Evolutionary conservation across 2,329 filamentous ascomycete species (phyloP), one percentile per base, ranked within the genome.

Genomic region (Colletotrichum shisoi): DNA sequence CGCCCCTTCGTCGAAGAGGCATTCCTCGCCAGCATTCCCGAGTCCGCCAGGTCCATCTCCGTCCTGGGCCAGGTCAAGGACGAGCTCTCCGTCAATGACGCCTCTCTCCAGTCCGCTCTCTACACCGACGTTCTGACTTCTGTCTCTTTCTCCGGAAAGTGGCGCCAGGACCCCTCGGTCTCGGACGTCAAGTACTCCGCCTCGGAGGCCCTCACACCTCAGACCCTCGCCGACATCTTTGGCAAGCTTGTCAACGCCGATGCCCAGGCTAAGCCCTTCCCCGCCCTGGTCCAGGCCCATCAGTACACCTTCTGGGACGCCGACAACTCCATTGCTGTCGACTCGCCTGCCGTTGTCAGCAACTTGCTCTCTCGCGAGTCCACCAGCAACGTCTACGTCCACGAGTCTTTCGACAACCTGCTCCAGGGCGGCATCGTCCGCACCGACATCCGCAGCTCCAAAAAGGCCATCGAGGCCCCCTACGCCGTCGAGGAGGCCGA

Each of bases 301-400:
- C 91, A 98, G 79, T 98, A 95, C 81, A 90, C 89, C 13, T 97
- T 99, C 85, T 98, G 94, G 93, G 92, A 97, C 72, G 77, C 91
- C 46, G 94, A 97, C 74, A 86, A 89, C 76, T 93, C 93, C 34
- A 79, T 83, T 1, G 85, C 90, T 58, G 83, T 85, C 58, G 82
- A 83, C 67, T 89, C 92, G 1, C 89, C 93, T 12, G 79, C 85
- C 24, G 85, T 82, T 44, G 75, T 89, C 34, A 84, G 85, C 70
- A 82, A 79, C 64, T 75, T 88, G 13, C 86, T 83, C 83, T 94
- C 89, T 84, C 89, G 90, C 83, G 93, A 86, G 77, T 91, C 81
- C 78, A 91, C 81, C 78, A 84, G 74, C 73, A 87, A 89, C 71
- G 80, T 90, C 70, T 84, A 85, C 63, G 74, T 88, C 44, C 88